A percentile compares a stretch with the other conserved stretches of the same genome.
These are phyloP conservation scores for Baorangia bicolor DNA, from an alignment of 768 basidiomycete species.

Conservation along the genomic window DNA sequence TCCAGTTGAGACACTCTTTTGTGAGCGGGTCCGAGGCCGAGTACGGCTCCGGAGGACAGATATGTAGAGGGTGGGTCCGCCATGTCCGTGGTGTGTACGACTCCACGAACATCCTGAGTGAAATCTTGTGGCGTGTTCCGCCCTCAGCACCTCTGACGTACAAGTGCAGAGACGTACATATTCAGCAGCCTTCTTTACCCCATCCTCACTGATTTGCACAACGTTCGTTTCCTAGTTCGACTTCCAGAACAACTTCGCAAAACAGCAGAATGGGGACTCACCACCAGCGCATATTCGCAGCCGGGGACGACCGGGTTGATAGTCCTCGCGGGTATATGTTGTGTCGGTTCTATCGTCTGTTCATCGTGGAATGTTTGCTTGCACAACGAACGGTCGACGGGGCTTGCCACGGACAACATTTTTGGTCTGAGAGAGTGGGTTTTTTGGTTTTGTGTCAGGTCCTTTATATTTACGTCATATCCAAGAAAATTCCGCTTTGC, in stretches of 20 bases:
- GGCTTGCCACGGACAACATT: conserved; percentile 21
- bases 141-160: conserved; percentile 5
- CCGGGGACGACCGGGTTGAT: conserved; percentile 60
- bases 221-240: conserved; percentile 52
- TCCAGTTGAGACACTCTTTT: conserved; percentile 70
- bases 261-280: conserved; percentile 27
- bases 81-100: conserved; percentile 79
- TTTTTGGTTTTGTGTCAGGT: neutral
- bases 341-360: neutral
- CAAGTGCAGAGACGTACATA: conserved; percentile 42
- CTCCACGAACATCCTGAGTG: conserved; percentile 53
- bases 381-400: neutral
- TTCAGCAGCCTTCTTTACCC: conserved; percentile 65
- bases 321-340: conserved; percentile 5
- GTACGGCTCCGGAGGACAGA: conserved; percentile 68
- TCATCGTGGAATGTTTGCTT: neutral
- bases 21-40: conserved; percentile 51
- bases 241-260: neutral
- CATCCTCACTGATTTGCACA: conserved; percentile 57
- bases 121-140: conserved; percentile 49
- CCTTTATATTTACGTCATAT: conserved; percentile 7
- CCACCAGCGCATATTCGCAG: conserved; percentile 58
- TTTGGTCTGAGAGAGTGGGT: neutral
- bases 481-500: neutral
- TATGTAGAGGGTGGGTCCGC: conserved; percentile 66